Base-by-base conservation (phyloP, 805 yeast species). In the Wickerhamiella bombiphila region DNA sequence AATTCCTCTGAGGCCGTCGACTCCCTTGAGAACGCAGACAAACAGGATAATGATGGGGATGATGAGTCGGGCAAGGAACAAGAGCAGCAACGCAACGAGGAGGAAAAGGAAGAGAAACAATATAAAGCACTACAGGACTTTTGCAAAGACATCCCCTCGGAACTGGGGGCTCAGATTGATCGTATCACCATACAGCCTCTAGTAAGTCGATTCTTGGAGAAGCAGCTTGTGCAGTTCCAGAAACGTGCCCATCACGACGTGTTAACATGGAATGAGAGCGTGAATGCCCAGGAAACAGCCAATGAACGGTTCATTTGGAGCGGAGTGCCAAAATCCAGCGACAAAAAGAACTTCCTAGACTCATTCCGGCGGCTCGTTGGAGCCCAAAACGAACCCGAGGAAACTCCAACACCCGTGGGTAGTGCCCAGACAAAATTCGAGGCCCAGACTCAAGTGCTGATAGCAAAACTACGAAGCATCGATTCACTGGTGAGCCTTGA, bases 401-500 rank as follows among this genome's bases (percentile, higher is more conserved):
- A 34, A 7, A 22, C 38, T 11, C 16, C 32, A 13, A 32, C 16
- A n/a, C n/a, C 39, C 7, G 25, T 21, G 4, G 4, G 34, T 7
- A 14, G 3, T 4, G 38, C 11, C 17, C 34, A 45, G 42, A 53
- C 40, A 2, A 85, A 79, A 47, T 65, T 81, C 43, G 86, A 83
- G 36, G 93, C 93, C 1, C 76, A 77, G 46, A 69, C 85, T 20
- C 82, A 80, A 43, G 74, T 86, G 22, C 65, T 88, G 50, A 73
- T 74, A 20, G 76, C 72, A 28, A 81, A 81, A 45, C 68, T 91
- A 43, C 76, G 75, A 45, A 76, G 80, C 14, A 71, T 91, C 49
- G 80, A 78, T 49, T 67, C 76, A 3, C 71, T 81, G 22, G 76
- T 88, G 42, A 80, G 85, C 49, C 70, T 88, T 35, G 94, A 86